These are phyloP conservation scores for Tillandsia fasciculata DNA, from an alignment of 176 grass and related monocot species.

Conservation along the genomic window DNA sequence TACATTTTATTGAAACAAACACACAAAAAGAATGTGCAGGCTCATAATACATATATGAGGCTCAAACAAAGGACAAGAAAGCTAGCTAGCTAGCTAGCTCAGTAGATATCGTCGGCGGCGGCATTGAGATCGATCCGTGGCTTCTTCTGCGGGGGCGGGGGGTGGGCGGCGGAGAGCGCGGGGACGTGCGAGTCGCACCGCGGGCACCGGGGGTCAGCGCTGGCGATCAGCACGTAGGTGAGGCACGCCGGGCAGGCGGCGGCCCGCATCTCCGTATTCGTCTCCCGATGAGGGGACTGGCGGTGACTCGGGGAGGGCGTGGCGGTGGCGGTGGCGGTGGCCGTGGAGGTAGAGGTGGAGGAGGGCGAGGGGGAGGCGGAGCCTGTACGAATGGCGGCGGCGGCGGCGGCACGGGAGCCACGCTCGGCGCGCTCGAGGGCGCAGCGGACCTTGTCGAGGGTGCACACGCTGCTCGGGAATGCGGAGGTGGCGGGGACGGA, in stretches of 20 bases:
- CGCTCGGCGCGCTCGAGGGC: conserved; percentile 41
- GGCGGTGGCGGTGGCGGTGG: conserved; percentile 19
- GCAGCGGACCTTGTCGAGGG: conserved; percentile 46
- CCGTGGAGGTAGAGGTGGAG: conserved; percentile 3
- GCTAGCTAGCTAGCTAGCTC: background rate
- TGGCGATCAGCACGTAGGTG: conserved; percentile 55
- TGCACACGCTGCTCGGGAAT: conserved; percentile 24
- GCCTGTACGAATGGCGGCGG: background rate
- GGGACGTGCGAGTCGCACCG: conserved; percentile 41
- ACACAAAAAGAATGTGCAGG: no score
- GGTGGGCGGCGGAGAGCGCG: conserved; percentile 2
- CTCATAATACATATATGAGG: no score
- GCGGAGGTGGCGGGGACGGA: background rate
- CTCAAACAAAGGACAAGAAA: no score
- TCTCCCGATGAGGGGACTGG: conserved; percentile 7
- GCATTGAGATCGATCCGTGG: background rate
- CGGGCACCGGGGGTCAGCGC: conserved; percentile 39
- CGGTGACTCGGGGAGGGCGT: conserved; percentile 32
- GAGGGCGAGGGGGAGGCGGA: background rate
- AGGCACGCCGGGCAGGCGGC: conserved; percentile 58
- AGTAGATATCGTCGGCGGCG: background rate
- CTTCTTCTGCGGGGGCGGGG: background rate
- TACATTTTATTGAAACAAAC: no score
- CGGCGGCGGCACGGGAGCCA: background rate
- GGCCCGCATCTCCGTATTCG: conserved; percentile 12